Conservation (phyloP, 2,329 filamentous ascomycete genomes). For the Epicoccum nigrum region DNA sequence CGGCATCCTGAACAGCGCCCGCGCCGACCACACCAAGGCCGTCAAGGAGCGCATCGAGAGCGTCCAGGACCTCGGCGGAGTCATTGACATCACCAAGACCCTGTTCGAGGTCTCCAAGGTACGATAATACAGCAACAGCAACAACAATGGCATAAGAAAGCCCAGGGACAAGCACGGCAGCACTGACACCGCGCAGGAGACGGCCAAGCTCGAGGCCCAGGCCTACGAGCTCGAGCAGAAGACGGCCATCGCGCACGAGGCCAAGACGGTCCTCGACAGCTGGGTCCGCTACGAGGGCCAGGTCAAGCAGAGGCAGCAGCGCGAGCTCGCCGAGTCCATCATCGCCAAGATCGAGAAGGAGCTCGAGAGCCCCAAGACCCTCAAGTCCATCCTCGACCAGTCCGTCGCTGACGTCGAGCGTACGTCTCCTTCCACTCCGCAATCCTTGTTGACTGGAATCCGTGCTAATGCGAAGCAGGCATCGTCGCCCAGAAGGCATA, state of each 20-base stretch:
- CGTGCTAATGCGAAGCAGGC: conserved; percentile 36
- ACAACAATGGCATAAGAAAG: too few relatives aligned
- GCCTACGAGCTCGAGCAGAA: conserved; percentile 97
- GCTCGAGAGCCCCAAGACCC: conserved; percentile 94
- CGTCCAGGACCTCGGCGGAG: conserved; percentile 91
- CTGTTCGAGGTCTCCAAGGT: conserved; percentile 99
- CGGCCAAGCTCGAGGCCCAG: conserved; percentile 92
- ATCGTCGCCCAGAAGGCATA: conserved; percentile 50
- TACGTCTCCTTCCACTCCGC: conserved; percentile 55
- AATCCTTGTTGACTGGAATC: background rate
- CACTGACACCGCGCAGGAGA: conserved; percentile 70
- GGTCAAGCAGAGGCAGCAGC: conserved; percentile 98
- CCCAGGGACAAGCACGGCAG: too few relatives aligned
- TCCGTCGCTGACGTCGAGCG: conserved; percentile 96
- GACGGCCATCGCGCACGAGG: conserved; percentile 89
- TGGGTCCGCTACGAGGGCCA: conserved; percentile 99
- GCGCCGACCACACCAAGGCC: conserved; percentile 91
- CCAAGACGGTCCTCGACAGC: conserved; percentile 93
- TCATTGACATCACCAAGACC: conserved; percentile 95
- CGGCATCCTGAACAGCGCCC: conserved; percentile 90
- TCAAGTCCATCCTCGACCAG: conserved; percentile 98
- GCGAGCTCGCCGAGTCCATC: conserved; percentile 88
- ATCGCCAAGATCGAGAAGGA: conserved; percentile 99
- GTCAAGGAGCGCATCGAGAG: conserved; percentile 93
- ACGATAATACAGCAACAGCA: conserved; percentile 36